phyloP scores from a whole-genome alignment of 2,329 filamentous ascomycete genomes.

The Fusarium sterilihyphosum region DNA sequence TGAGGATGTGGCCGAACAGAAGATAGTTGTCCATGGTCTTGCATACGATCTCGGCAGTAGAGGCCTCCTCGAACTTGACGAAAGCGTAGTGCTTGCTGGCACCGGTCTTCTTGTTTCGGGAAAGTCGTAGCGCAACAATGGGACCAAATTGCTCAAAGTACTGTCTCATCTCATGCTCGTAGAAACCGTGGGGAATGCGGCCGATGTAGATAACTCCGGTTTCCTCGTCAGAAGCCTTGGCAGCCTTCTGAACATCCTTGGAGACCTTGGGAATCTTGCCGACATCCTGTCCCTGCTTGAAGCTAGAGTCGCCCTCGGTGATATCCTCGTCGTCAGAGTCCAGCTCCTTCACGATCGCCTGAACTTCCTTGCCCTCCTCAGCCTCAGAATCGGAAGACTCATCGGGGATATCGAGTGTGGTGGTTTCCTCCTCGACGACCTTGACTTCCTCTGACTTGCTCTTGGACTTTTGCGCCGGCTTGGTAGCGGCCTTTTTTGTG shows the following conservation, averaged over 20 bases:
- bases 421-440: slow-evolving; percentile 42
- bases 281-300: slow-evolving; percentile 60
- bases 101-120: slow-evolving; percentile 91
- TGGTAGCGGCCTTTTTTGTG: slow-evolving; percentile 42
- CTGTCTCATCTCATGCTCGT: slow-evolving; percentile 91
- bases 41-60: slow-evolving; percentile 85
- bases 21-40: slow-evolving; percentile 99
- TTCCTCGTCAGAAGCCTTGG: slow-evolving; percentile 57
- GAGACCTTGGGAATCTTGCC: slow-evolving; percentile 62
- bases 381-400: slow-evolving; percentile 50
- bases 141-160: slow-evolving; percentile 95
- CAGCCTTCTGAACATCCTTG: slow-evolving; percentile 56
- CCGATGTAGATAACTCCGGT: slow-evolving; percentile 90
- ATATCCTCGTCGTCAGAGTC: slow-evolving; percentile 58
- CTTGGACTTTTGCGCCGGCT: slow-evolving; percentile 49
- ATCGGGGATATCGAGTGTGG: slow-evolving; percentile 46
- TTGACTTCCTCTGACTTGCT: slow-evolving; percentile 45
- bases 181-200: slow-evolving; percentile 93
- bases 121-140: slow-evolving; percentile 81
- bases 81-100: slow-evolving; percentile 94
- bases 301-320: slow-evolving; percentile 49
- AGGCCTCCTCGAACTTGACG: slow-evolving; percentile 85
- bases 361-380: slow-evolving; percentile 54
- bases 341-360: slow-evolving; percentile 56
- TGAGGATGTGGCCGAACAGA: slow-evolving; percentile 91